phyloP scores from a whole-genome alignment of 768 basidiomycete genomes.

The Rhodosporidiobolus sp. region DNA sequence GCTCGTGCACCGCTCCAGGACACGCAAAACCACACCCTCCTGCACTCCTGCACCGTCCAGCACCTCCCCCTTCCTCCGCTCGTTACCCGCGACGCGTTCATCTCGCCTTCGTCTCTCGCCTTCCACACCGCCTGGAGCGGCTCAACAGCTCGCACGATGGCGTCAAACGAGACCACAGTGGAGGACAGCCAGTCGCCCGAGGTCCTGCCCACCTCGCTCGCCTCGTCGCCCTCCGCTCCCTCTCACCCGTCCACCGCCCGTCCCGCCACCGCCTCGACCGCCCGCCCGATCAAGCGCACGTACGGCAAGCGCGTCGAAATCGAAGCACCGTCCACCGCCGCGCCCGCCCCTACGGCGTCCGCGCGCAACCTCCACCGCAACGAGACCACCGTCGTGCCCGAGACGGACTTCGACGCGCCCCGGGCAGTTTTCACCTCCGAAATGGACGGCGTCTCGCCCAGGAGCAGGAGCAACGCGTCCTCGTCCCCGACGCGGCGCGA shows the following conservation, averaged over 20 bases:
- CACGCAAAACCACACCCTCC: no score
- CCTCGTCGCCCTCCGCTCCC: not conserved
- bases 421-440: not conserved
- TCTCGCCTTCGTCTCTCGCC: not conserved
- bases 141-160: not conserved
- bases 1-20: no score
- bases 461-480: not conserved
- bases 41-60: not conserved
- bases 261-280: not conserved
- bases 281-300: not conserved
- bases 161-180: not conserved
- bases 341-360: not conserved
- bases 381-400: conserved; percentile 19
- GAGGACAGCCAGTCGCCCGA: not conserved
- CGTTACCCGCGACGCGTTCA: not conserved
- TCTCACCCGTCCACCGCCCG: not conserved
- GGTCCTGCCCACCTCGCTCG: not conserved
- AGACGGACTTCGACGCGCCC: conserved; percentile 12
- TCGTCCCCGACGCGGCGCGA: conserved; percentile 10
- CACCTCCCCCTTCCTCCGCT: not conserved
- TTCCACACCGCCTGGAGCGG: not conserved
- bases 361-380: not conserved
- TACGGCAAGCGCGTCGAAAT: not conserved
- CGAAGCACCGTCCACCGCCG: not conserved
- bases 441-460: not conserved